Evolutionary conservation across 345 rosid genomes (phyloP), one percentile per base, ranked within the genome.

Genomic region (Sonneratia caseolaris): DNA sequence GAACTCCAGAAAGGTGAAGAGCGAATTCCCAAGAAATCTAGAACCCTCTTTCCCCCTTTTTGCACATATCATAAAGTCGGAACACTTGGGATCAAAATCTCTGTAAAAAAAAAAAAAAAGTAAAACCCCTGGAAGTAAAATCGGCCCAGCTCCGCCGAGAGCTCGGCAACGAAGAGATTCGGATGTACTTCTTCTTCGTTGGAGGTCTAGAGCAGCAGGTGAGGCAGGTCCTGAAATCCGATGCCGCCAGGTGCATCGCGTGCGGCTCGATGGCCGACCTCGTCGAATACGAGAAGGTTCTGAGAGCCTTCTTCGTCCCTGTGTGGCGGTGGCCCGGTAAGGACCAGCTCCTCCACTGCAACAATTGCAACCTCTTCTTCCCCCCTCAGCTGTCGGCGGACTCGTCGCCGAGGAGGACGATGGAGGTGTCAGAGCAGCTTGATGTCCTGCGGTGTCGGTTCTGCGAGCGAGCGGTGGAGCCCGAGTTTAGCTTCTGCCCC

Each of bases 241-340:
- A 88, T 38, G 93, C 79, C 18, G 91, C 91, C 13, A 80, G 80
- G 59, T 91, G 98, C 86, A 79, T 91, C 27, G 77, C 75, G 68
- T 91, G 98, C 71, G 83, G 87, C 4, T 91, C 96, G 14, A 75
- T 66, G 51, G 96, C 96, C 24, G 97, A 94, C 80, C 89, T 91
- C 36, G 96, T 94, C 4, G 88, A 91, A 0, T 91, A 85, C 85
- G 97, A 94, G 47, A 91, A 91, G 64, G 95, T 90, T 10, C 79
- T 93, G 68, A 93, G 91, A 81, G 73, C 83, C 13, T 94, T 94
- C 85, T 94, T 94, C 72, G 79, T 94, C 70, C 93, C 97, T 12
- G 90, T 87, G 48, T 91, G 97, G 96, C 88, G 78, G 74, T 91
- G 97, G 95, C 95, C 93, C 0, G 96, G 82, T 0, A 86, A 88